Percentiles rank a stretch among this genome's conserved stretches.
Conservation (phyloP, 1,284 basidiomycete species). For the Papiliotrema nemorosa region DNA sequence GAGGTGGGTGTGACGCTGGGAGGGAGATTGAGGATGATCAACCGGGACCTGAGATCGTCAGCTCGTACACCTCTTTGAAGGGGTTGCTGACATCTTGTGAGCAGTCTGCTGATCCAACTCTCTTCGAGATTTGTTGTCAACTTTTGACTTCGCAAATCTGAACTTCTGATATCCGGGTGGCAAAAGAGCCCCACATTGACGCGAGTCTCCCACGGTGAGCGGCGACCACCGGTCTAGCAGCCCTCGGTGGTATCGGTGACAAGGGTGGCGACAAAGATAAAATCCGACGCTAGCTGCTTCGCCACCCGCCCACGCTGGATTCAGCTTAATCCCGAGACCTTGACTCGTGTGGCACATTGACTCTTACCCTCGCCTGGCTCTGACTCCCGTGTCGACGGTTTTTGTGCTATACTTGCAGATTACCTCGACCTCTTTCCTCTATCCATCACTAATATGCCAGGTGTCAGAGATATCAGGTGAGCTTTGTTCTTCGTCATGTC, state of each 20-base stretch:
- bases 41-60: conserved; percentile 82
- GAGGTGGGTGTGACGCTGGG: conserved; percentile 56
- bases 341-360: too few relatives aligned
- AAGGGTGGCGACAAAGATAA: neutral
- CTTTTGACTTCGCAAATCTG: too few relatives aligned
- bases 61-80: too few relatives aligned
- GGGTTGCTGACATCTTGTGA: too few relatives aligned
- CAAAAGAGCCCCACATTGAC: neutral
- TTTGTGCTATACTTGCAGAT: neutral
- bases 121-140: too few relatives aligned
- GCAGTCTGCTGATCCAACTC: too few relatives aligned
- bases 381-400: neutral
- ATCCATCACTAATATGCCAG: conserved; percentile 66
- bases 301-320: too few relatives aligned
- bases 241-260: neutral
- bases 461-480: conserved; percentile 86
- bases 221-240: too few relatives aligned
- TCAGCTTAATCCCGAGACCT: too few relatives aligned
- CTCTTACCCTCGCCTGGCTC: too few relatives aligned
- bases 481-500: conserved; percentile 22
- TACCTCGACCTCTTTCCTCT: neutral
- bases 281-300: too few relatives aligned
- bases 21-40: conserved; percentile 88
- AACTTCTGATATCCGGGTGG: neutral
- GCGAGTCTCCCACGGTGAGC: neutral